Evolutionary conservation across 2,329 filamentous ascomycete species (phyloP), one percentile per base, ranked within the genome.

Genomic region (Aspergillus neotritici): DNA sequence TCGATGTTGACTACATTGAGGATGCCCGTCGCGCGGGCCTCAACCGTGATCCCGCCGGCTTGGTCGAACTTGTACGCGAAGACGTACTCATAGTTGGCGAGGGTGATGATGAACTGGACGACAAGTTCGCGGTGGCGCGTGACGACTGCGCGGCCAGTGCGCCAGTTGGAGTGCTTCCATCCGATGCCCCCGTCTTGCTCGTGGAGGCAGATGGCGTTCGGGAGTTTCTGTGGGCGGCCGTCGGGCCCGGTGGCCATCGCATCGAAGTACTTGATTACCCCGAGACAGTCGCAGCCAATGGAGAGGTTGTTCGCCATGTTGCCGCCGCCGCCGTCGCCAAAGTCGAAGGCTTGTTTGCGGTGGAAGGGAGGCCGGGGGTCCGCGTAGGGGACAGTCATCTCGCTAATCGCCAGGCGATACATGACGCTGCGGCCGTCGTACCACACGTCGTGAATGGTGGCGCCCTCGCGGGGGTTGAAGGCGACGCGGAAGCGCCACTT

Each of bases 291-390:
- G 32, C 62, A 64, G 0, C 60, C 61, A 3, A 64, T 52, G 0
- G 61, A 64, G 82, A 87, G 71, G 49, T 85, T 84, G 57, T 87
- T 87, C 12, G 81, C 79, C 37, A 75, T 79, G 37, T 78, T 74
- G 2, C 84, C 84, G 16, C 80, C 78, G 4, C 83, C 83, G 8
- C 76, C 80, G 46, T 87, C 82, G 6, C 84, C 84, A 47, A 87
- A 78, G 53, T 87, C 83, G 53, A 87, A 86, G 1, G 83, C 83
- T 41, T 82, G 79, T 60, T 87, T 87, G 33, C 82, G 75, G 40
- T 83, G 80, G 58, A 78, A 86, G 0, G 82, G 83, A 0, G 73
- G 67, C 1, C 83, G 75, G 1, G 79, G 79, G 53, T 86, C 83
- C 3, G 71, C 81, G 51, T 86, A 87, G 0, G 81, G 81, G 0